These are phyloP conservation scores for Alternaria conjuncta DNA, from an alignment of 2,329 filamentous ascomycete species.

Conservation along the genomic window DNA sequence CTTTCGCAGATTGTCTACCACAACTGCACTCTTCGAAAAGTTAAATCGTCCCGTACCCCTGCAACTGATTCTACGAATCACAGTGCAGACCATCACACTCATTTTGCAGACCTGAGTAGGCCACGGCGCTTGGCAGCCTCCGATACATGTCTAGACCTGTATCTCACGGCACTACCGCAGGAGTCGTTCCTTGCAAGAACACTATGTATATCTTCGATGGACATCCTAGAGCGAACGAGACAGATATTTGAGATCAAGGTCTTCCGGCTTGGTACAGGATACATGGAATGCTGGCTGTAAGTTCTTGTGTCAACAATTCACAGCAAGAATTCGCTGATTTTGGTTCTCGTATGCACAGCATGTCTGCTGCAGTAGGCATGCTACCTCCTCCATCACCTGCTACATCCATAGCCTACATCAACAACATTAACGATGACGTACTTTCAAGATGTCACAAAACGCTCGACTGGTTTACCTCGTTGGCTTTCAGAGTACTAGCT, in stretches of 20 bases:
- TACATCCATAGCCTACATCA: slow-evolving; percentile 26
- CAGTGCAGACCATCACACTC: slow-evolving; percentile 4
- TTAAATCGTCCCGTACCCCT: slow-evolving; percentile 8
- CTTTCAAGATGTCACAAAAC: slow-evolving; percentile 32
- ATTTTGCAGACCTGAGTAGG: slow-evolving; percentile 5
- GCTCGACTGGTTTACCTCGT: slow-evolving; percentile 32
- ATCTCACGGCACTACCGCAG: slow-evolving; percentile 28
- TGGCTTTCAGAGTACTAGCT: slow-evolving; percentile 39
- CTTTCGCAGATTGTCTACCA: slow-evolving; percentile 36
- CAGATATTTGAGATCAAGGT: slow-evolving; percentile 43
- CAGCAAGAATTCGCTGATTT: not conserved
- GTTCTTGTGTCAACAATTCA: not conserved
- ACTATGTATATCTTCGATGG: slow-evolving; percentile 33
- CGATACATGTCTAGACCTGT: not conserved
- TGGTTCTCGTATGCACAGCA: not conserved
- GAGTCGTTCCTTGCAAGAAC: slow-evolving; percentile 35
- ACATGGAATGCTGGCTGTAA: slow-evolving; percentile 44
- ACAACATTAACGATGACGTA: slow-evolving; percentile 21
- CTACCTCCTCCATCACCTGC: slow-evolving; percentile 31
- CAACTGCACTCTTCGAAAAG: slow-evolving; percentile 24
- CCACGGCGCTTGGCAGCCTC: slow-evolving; percentile 6
- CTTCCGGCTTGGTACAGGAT: slow-evolving; percentile 44
- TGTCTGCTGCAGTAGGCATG: slow-evolving; percentile 40
- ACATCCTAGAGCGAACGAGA: slow-evolving; percentile 38
- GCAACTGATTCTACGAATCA: slow-evolving; percentile 6